A percentile compares a stretch with the other conserved stretches of the same genome.
These are phyloP conservation scores for Penicillium sp. DNA, from an alignment of 2,329 filamentous ascomycete species.

Conservation along the genomic window DNA sequence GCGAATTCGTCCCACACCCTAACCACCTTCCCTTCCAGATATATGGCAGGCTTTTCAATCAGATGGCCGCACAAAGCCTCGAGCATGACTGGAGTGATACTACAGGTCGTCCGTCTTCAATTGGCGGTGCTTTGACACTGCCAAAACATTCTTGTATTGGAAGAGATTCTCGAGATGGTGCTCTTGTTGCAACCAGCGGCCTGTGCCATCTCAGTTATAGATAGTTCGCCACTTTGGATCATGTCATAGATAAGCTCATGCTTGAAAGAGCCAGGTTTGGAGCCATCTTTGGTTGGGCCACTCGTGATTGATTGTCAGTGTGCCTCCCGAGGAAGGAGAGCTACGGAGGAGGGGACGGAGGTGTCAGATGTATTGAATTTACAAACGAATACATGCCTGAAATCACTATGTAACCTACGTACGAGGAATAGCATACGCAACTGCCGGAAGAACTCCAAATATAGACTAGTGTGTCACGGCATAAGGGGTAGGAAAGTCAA, in stretches of 20 bases:
- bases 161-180: slow-evolving; percentile 1
- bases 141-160: slow-evolving; percentile 7
- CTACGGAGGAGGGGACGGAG: too few species aligned
- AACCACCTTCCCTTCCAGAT: slow-evolving; percentile 7
- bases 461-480: neutral
- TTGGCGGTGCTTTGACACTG: slow-evolving; percentile 1
- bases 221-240: slow-evolving; percentile 4
- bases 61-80: slow-evolving; percentile 11
- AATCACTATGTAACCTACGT: neutral
- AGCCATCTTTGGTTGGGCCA: neutral
- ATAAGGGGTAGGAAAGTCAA: too few species aligned
- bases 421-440: neutral
- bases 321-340: neutral
- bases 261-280: slow-evolving; percentile 6
- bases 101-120: neutral
- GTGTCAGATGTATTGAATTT: slow-evolving; percentile 2
- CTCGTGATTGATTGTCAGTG: too few species aligned
- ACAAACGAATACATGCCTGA: neutral
- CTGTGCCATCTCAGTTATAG: slow-evolving; percentile 5
- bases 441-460: neutral
- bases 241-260: slow-evolving; percentile 11
- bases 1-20: slow-evolving; percentile 11
- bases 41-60: slow-evolving; percentile 6
- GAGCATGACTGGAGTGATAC: slow-evolving; percentile 6
- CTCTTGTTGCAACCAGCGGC: slow-evolving; percentile 4